Evolutionary conservation across 768 basidiomycete species (phyloP).

Genomic region (Mrakia frigida): DNA sequence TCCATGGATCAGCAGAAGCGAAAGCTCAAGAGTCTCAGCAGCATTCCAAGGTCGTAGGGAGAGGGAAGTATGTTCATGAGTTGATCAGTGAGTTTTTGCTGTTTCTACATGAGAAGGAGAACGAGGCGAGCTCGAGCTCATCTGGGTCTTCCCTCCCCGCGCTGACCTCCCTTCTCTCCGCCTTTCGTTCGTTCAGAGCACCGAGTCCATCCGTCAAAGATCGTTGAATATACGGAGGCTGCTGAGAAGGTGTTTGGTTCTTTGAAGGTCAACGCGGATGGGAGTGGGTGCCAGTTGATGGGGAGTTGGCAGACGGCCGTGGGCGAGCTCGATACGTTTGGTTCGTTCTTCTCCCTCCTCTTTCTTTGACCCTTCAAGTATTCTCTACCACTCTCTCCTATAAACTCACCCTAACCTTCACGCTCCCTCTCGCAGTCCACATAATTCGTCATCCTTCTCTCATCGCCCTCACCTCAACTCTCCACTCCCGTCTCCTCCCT

Average conservation of each 20-base stretch:
- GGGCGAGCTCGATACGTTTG: slow-evolving; percentile 83
- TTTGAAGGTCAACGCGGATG: neutral
- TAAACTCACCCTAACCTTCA: neutral
- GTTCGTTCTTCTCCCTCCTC: slow-evolving; percentile 43
- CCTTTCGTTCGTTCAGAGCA: slow-evolving; percentile 57
- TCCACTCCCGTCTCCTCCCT: slow-evolving; percentile 52
- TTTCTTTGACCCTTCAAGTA: neutral
- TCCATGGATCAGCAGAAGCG: slow-evolving; percentile 92
- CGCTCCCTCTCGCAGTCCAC: slow-evolving; percentile 13
- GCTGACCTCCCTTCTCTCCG: slow-evolving; percentile 24
- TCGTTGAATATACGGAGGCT: slow-evolving; percentile 78
- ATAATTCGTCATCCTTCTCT: slow-evolving; percentile 26
- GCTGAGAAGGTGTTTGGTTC: slow-evolving; percentile 55
- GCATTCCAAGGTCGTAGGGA: slow-evolving; percentile 80
- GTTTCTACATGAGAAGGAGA: neutral
- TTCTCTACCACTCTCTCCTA: neutral
- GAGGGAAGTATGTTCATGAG: slow-evolving; percentile 90
- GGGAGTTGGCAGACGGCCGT: slow-evolving; percentile 90
- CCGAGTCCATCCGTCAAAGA: slow-evolving; percentile 71
- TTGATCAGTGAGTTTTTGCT: slow-evolving; percentile 63
- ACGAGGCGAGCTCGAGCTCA: neutral
- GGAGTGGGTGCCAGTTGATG: slow-evolving; percentile 57
- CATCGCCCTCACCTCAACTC: neutral
- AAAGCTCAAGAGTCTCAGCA: slow-evolving; percentile 73
- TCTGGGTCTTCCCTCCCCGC: neutral